Conservation (phyloP, 179 eudicot genomes). For the Kewa caespitosa region DNA sequence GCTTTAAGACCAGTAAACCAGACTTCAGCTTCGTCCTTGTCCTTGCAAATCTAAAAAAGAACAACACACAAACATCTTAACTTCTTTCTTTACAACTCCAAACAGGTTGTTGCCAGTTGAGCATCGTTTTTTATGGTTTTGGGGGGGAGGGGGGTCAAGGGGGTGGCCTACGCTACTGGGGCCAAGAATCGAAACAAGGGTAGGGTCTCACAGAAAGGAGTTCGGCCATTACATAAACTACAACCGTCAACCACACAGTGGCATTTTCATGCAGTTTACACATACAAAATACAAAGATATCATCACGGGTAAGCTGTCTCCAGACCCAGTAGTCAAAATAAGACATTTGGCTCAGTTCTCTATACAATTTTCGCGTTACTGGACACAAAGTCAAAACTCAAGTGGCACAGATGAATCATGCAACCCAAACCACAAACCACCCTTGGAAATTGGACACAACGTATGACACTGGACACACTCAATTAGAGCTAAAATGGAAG, state of each 20-base stretch:
- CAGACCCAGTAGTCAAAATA: not conserved
- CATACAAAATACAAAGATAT: not conserved
- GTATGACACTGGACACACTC: not conserved
- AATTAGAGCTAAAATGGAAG: not conserved
- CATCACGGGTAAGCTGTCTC: no score
- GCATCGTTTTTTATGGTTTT: not conserved
- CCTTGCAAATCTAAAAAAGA: constrained; percentile 79
- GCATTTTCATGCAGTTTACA: constrained; percentile 5
- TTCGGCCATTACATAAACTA: not conserved
- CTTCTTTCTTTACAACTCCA: not conserved
- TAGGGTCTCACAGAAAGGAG: no score
- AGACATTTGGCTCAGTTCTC: not conserved
- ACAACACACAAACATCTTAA: not conserved
- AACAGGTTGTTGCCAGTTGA: not conserved
- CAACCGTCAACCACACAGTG: constrained; percentile 12
- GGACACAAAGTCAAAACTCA: not conserved
- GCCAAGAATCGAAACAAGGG: not conserved
- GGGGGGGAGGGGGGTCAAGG: not conserved
- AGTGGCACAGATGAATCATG: not conserved
- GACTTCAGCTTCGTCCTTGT: constrained; percentile 97
- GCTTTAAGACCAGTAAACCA: constrained; percentile 97
- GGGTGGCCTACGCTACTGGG: not conserved
- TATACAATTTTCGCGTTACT: not conserved
- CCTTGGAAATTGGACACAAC: not conserved
- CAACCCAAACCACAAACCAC: not conserved